Percentiles rank a stretch among this genome's conserved stretches.
These are phyloP conservation scores for Dictyostelium gargantuum DNA, from an alignment of 208 protist genomes.

Conservation along the genomic window DNA sequence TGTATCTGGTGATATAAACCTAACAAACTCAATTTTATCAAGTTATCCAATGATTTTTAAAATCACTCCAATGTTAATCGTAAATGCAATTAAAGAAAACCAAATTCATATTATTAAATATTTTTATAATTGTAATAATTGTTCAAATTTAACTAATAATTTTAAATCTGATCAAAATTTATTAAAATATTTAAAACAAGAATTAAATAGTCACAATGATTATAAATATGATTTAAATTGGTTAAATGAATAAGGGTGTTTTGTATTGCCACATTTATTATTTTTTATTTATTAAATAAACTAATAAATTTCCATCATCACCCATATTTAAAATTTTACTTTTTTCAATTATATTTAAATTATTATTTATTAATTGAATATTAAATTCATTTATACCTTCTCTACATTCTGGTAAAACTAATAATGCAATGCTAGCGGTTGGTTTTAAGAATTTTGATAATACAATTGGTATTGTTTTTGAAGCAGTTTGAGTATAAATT, in stretches of 20 bases:
- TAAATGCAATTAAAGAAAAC: too few relatives aligned
- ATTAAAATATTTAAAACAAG: too few relatives aligned
- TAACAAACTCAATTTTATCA: too few relatives aligned
- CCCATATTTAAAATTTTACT: not conserved
- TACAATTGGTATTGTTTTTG: not conserved
- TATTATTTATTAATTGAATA: not conserved
- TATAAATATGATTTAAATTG: not conserved
- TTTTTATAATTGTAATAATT: too few relatives aligned
- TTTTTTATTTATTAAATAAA: not conserved
- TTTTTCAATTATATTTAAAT: not conserved
- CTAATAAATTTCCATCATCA: not conserved
- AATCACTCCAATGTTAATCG: too few relatives aligned
- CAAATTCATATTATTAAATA: too few relatives aligned
- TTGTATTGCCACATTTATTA: too few relatives aligned
- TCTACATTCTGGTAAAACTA: not conserved
- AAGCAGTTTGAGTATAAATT: not conserved
- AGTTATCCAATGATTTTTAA: too few relatives aligned
- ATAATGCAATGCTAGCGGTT: not conserved
- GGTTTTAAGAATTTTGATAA: not conserved
- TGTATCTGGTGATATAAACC: too few relatives aligned
- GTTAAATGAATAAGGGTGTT: too few relatives aligned
- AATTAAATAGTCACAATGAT: not conserved
- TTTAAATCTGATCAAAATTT: too few relatives aligned
- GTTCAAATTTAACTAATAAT: too few relatives aligned
- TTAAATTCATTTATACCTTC: not conserved